A percentile compares a stretch with the other conserved stretches of the same genome.
Evolutionary conservation across 129 eudicot genomes (phyloP).

Genomic region (Flaveria brownii): DNA sequence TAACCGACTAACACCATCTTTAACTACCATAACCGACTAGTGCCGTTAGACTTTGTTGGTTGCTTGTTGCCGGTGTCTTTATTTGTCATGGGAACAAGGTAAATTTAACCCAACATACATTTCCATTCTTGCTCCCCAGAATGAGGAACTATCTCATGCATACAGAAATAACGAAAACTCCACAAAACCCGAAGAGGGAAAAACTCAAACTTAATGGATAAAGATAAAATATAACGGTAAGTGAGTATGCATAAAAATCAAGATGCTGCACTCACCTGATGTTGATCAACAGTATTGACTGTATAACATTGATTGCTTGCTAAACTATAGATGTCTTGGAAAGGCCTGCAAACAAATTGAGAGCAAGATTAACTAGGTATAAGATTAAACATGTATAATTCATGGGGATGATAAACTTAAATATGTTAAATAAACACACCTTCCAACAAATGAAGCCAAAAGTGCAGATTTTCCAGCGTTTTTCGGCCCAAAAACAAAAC

Average conservation of each 20-base stretch:
- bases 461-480: slow-evolving; percentile 82
- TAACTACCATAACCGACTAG: no score
- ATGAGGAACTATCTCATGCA: slow-evolving; percentile 19
- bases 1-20: no score
- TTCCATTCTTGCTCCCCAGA: slow-evolving; percentile 12
- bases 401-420: background rate
- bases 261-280: slow-evolving; percentile 52
- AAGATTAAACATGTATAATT: slow-evolving; percentile 13
- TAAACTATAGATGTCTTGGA: slow-evolving; percentile 48
- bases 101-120: no score
- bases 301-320: slow-evolving; percentile 51
- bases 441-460: slow-evolving; percentile 69
- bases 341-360: slow-evolving; percentile 58
- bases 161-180: slow-evolving; percentile 7
- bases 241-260: background rate
- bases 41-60: no score
- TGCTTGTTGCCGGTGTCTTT: no score
- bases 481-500: slow-evolving; percentile 87
- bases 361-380: slow-evolving; percentile 11
- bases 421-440: slow-evolving; percentile 40
- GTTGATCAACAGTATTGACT: slow-evolving; percentile 70
- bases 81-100: no score
- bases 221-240: background rate
- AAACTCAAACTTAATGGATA: slow-evolving; percentile 4
- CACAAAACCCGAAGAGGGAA: slow-evolving; percentile 7